Base-by-base conservation (phyloP, 768 basidiomycete species). In the Lentinula boryana region DNA sequence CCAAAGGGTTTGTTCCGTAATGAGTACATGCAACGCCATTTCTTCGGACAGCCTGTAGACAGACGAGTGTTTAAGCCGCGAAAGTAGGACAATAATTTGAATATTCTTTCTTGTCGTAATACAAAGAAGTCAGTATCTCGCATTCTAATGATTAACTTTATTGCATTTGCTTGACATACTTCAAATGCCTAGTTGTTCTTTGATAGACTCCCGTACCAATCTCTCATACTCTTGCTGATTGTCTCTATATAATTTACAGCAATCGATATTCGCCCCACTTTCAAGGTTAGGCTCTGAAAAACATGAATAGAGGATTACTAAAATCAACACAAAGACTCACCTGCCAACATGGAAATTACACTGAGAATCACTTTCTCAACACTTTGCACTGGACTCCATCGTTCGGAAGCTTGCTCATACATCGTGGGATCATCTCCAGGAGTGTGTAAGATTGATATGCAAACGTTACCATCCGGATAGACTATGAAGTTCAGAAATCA, bases 361-460 rank as follows among this genome's bases (percentile, higher is more conserved):
- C 93, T 95, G 9, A 98, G 80, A 58, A 98, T 83, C 64, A 97
- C 96, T 75, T 97, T 98, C 77, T 98, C 91, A 15, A 99, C 92
- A 68, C 92, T 93, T 75, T 98, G 96, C 0, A 98, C 96, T n/a
- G 97, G 97, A 61, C 91, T 93, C 97, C 97, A 99, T 41, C 97
- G 84, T 69, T 99, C 97, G 18, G 91, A 93, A 0, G 95, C 93
- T 66, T 89, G 85, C 71, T 99, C 96, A 72, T 98, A 98, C 81
- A 92, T 89, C 61, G 87, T 89, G 16, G 92, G 92, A 65, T 93
- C 91, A 68, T 93, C 92, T 8, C 91, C 92, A 0, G 95, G 97
- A 0, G 93, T 89, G 70, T 99, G 97, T 23, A 99, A 76, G 69
- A 99, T 99, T 0, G 95, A 98, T 68, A 99, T 98, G 78, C 97